phyloP scores from a whole-genome alignment of 2,329 filamentous ascomycete species.

The Aspergillus japonicus region DNA sequence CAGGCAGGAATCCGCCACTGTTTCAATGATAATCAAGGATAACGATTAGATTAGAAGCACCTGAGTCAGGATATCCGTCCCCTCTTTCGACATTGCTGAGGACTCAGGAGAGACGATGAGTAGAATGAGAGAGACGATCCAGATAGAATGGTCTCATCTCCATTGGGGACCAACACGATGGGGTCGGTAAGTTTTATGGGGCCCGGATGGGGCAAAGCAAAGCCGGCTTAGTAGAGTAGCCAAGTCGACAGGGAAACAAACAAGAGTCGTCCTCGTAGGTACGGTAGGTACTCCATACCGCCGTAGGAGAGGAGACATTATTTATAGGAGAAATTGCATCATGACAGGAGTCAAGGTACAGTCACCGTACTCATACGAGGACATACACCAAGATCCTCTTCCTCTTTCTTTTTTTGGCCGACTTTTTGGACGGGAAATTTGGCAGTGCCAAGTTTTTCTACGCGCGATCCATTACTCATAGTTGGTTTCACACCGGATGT shows the following conservation, averaged over 20 bases:
- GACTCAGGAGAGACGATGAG: too few species aligned
- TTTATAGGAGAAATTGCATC: background rate
- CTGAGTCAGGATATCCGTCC: background rate
- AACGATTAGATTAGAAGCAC: background rate
- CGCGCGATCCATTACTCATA: background rate
- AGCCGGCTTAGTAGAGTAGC: background rate
- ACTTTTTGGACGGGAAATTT: background rate
- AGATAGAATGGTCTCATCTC: background rate
- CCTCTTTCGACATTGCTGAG: too few species aligned
- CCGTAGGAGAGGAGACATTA: background rate
- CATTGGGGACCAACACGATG: background rate
- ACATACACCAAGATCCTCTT: background rate
- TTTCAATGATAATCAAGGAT: constrained; percentile 1
- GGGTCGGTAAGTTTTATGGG: background rate
- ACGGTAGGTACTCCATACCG: too few species aligned
- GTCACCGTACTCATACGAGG: too few species aligned
- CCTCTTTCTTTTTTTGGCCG: too few species aligned
- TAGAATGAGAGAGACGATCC: background rate
- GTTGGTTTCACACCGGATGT: background rate
- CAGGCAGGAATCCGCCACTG: constrained; percentile 1
- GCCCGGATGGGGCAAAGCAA: background rate
- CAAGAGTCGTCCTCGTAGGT: too few species aligned
- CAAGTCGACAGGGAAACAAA: background rate
- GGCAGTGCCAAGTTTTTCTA: background rate
- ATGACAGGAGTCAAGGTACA: background rate